These are phyloP conservation scores for Cordyceps cicadae DNA, from an alignment of 2,329 filamentous ascomycete genomes.

Conservation along the genomic window DNA sequence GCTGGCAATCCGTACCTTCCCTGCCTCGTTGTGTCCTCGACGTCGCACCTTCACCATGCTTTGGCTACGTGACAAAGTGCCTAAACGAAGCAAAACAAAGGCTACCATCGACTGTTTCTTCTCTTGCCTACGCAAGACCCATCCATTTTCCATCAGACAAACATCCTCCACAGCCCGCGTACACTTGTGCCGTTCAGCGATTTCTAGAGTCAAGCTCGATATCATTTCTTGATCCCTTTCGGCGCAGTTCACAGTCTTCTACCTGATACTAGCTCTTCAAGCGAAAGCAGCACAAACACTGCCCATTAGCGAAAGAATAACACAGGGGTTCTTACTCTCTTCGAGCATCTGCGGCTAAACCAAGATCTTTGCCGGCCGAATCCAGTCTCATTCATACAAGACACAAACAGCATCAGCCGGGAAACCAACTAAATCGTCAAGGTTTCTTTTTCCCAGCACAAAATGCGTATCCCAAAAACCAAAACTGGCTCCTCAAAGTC, in stretches of 20 bases:
- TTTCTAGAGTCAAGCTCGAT: slow-evolving; percentile 4
- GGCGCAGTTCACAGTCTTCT: not conserved
- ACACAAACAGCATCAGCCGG: not conserved
- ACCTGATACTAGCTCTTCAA: not conserved
- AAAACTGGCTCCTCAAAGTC: not conserved
- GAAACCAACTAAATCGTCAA: not conserved
- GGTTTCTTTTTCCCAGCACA: not conserved
- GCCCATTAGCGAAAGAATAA: not conserved
- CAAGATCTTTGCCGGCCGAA: not conserved
- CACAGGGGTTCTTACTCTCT: not conserved
- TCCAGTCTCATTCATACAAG: not conserved
- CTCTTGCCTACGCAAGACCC: not conserved
- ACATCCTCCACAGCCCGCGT: not conserved
- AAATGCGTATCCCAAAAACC: not conserved
- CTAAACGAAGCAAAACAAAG: not conserved
- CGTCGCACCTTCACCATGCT: not conserved
- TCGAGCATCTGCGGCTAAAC: not conserved
- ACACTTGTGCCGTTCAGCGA: not conserved
- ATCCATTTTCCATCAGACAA: not conserved
- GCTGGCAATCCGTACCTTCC: not conserved
- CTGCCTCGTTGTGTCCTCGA: not conserved
- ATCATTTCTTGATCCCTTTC: not conserved
- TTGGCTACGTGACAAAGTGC: not conserved
- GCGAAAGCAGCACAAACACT: not conserved
- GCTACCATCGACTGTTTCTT: not conserved